Conservation (phyloP, 1,139 yeast genomes). For the Lodderomyces metapsilosis region DNA sequence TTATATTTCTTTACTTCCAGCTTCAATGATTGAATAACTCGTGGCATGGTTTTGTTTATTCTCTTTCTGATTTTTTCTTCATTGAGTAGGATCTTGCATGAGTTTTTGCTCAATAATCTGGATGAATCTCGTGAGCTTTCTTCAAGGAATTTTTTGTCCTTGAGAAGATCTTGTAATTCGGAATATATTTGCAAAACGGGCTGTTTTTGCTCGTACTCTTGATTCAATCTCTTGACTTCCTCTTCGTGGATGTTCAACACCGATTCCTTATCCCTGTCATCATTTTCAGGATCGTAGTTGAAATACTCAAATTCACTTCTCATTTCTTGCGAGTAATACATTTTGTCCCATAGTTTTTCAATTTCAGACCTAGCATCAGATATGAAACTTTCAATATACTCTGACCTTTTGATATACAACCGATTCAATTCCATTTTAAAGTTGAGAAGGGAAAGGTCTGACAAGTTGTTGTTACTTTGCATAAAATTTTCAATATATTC, state of each 20-base stretch:
- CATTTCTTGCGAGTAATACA: slow-evolving; percentile 55
- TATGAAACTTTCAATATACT: slow-evolving; percentile 67
- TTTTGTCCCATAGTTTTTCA: slow-evolving; percentile 56
- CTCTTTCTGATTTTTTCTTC: slow-evolving; percentile 78
- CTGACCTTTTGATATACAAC: slow-evolving; percentile 58
- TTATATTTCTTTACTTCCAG: slow-evolving; percentile 49
- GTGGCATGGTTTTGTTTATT: slow-evolving; percentile 66
- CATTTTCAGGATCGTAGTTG: slow-evolving; percentile 35
- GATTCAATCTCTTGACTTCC: slow-evolving; percentile 54
- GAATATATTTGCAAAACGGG: slow-evolving; percentile 56
- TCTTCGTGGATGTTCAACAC: slow-evolving; percentile 59
- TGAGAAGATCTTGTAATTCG: slow-evolving; percentile 52
- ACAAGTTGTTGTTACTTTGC: slow-evolving; percentile 33
- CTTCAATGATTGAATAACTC: slow-evolving; percentile 52
- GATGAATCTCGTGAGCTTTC: slow-evolving; percentile 80
- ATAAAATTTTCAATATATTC: slow-evolving; percentile 40
- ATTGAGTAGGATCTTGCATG: slow-evolving; percentile 72
- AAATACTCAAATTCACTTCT: slow-evolving; percentile 36
- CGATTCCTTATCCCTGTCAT: slow-evolving; percentile 51
- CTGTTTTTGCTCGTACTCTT: slow-evolving; percentile 49
- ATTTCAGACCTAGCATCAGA: slow-evolving; percentile 59
- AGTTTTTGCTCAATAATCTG: slow-evolving; percentile 70
- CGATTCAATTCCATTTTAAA: slow-evolving; percentile 57
- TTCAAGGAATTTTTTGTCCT: slow-evolving; percentile 62
- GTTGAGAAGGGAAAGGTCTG: slow-evolving; percentile 34